Percentiles rank a stretch among this genome's conserved stretches.
Evolutionary conservation across 1,284 basidiomycete species (phyloP).

Genomic region (Apiotrichum gracile): DNA sequence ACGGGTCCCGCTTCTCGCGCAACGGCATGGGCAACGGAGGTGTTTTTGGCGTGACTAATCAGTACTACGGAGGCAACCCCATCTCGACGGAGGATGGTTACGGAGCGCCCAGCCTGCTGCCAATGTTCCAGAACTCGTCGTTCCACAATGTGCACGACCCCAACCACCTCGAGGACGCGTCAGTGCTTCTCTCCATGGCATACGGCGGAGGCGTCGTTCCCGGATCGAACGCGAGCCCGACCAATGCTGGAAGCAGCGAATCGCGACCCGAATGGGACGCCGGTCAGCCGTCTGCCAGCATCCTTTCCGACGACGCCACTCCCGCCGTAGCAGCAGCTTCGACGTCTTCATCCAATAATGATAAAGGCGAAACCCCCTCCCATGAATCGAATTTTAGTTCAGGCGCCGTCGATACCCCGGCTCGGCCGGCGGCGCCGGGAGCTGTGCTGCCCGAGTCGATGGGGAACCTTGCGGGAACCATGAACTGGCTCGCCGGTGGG

Average conservation of each 20-base stretch:
- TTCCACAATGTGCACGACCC: slow-evolving; percentile 35
- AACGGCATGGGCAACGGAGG: slow-evolving; percentile 36
- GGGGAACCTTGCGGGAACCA: slow-evolving; percentile 36
- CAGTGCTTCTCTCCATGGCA: slow-evolving; percentile 45
- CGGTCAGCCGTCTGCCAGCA: neutral
- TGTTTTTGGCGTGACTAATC: slow-evolving; percentile 25
- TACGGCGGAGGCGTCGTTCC: slow-evolving; percentile 39
- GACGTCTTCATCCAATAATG: neutral
- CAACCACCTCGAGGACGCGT: slow-evolving; percentile 46
- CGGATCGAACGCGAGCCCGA: neutral
- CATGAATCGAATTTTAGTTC: slow-evolving; percentile 18
- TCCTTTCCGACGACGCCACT: neutral
- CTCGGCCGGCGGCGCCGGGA: slow-evolving; percentile 26
- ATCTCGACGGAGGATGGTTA: slow-evolving; percentile 17
- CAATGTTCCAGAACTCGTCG: slow-evolving; percentile 31
- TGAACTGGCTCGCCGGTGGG: slow-evolving; percentile 33
- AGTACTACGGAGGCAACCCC: slow-evolving; percentile 22
- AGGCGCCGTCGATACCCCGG: slow-evolving; percentile 24
- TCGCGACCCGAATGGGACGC: slow-evolving; percentile 23
- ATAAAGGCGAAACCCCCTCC: slow-evolving; percentile 3
- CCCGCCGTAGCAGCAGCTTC: slow-evolving; percentile 16
- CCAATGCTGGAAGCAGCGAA: neutral
- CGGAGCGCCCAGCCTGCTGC: slow-evolving; percentile 38
- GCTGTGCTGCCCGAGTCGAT: slow-evolving; percentile 26
- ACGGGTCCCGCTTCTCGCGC: slow-evolving; percentile 26